Evolutionary conservation across 2,329 filamentous ascomycete genomes (phyloP).

Genomic region (Talaromyces sp.): DNA sequence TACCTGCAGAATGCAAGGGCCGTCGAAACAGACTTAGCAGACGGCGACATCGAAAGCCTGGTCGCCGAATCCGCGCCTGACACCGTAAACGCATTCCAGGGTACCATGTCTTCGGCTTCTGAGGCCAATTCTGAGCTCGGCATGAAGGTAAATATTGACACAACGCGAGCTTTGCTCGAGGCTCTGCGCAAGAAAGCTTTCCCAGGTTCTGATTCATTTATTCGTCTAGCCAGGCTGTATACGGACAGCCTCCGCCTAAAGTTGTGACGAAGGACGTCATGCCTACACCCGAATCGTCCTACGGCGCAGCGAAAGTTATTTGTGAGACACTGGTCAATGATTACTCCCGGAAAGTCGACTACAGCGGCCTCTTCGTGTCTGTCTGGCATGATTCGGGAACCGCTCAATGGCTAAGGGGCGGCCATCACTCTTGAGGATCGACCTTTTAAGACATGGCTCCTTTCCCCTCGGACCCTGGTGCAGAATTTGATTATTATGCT

Average conservation of each 20-base stretch:
- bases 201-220: slow-evolving; percentile 58
- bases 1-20: slow-evolving; percentile 51
- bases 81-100: slow-evolving; percentile 61
- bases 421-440: slow-evolving; percentile 52
- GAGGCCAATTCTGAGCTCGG: slow-evolving; percentile 61
- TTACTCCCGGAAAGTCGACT: slow-evolving; percentile 54
- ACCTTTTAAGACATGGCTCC: slow-evolving; percentile 52
- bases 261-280: slow-evolving; percentile 51
- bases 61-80: slow-evolving; percentile 45
- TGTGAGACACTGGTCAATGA: slow-evolving; percentile 62
- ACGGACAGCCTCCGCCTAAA: slow-evolving; percentile 55
- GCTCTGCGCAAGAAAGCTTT: slow-evolving; percentile 46
- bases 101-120: slow-evolving; percentile 64
- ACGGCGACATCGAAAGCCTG: slow-evolving; percentile 26
- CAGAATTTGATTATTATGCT: slow-evolving; percentile 53
- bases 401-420: slow-evolving; percentile 54
- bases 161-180: slow-evolving; percentile 54
- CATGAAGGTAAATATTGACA: slow-evolving; percentile 60
- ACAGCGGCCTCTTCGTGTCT: slow-evolving; percentile 62
- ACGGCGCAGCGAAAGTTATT: slow-evolving; percentile 62
- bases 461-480: slow-evolving; percentile 52
- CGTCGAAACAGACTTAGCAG: slow-evolving; percentile 54
- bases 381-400: slow-evolving; percentile 62
- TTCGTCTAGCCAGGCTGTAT: slow-evolving; percentile 61
- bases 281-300: slow-evolving; percentile 60